These are phyloP conservation scores for Piromyces finnis DNA, from an alignment of 192 early-diverging fungal species.

Conservation along the genomic window DNA sequence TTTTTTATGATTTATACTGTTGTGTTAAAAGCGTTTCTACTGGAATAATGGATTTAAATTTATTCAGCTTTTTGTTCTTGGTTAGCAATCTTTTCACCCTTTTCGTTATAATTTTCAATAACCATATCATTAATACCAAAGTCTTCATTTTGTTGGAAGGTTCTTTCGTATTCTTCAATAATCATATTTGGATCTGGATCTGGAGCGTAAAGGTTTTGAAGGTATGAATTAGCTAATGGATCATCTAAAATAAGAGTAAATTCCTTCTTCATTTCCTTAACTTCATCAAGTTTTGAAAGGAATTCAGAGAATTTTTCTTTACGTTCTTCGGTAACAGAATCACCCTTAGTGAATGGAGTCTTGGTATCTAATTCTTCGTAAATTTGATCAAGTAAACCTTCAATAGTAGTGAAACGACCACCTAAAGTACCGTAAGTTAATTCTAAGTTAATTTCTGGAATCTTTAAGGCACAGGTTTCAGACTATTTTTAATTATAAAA, in stretches of 20 bases:
- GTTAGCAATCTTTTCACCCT: not conserved
- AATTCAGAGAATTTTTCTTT: constrained; percentile 41
- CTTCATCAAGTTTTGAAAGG: constrained; percentile 46
- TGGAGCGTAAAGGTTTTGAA: constrained; percentile 81
- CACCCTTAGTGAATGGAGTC: constrained; percentile 50
- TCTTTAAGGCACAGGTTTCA: constrained; percentile 74
- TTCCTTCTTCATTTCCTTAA: constrained; percentile 26
- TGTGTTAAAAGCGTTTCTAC: no score
- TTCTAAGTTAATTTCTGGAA: constrained; percentile 81
- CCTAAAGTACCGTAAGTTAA: constrained; percentile 75
- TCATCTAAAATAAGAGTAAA: constrained; percentile 74
- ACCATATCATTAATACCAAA: constrained; percentile 81
- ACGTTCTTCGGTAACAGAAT: constrained; percentile 36
- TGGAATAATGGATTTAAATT: no score
- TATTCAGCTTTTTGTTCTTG: not conserved
- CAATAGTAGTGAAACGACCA: constrained; percentile 87
- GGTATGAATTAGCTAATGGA: constrained; percentile 75
- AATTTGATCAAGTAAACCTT: constrained; percentile 77
- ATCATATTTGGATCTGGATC: constrained; percentile 90
- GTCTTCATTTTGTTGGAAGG: constrained; percentile 71
- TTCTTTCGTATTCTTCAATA: constrained; percentile 65
- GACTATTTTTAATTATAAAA: constrained; percentile 19
- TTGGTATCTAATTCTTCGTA: constrained; percentile 59
- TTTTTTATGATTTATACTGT: no score
- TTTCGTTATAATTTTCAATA: not conserved